Evolutionary conservation across 2,329 filamentous ascomycete genomes (phyloP), one percentile per base, ranked within the genome.

Genomic region (Hypoxylon sp.): DNA sequence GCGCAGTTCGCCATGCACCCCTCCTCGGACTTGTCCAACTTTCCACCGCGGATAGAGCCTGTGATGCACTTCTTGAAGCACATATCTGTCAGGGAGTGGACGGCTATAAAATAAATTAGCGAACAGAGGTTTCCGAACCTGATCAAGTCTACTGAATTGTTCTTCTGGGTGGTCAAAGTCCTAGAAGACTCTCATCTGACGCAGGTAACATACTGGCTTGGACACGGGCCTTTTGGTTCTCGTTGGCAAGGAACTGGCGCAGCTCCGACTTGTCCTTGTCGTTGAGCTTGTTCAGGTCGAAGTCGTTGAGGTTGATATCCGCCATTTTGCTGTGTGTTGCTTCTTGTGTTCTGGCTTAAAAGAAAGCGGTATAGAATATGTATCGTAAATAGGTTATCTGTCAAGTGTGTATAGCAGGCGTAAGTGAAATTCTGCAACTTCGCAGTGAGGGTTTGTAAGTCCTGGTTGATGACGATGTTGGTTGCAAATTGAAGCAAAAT

Each of bases 11-110:
- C 79, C 70, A 96, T 82, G 72, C 94, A 99, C 6, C 78, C 75
- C 76, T 94, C 87, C 76, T 99, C 94, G 55, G 74, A 77, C 66
- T 80, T 82, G 62, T 95, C 90, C 61, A 99, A 78, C 65, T 84
- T 83, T 19, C 84, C 82, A 55, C 79, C 82, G 62, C 86, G 86
- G 70, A 97, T 87, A 50, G 79, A 80, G 44, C 84, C 78, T 6
- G 89, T 88, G 55, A 97, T 79, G 78, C 94, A 99, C 77, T 97
- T 97, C 69, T 87, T 91, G 86, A 92, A 99, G 82, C 94, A 99
- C 54, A 89, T 83, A 65, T 94, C 88, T 31, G 79, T 83, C 43
- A 84, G 66, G 57, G 68, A 72, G 67, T 83, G 80, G 8, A 80
- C 78, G 68, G 78, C 80, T 84, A 47, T 21, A 53, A n/a, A n/a